Base-by-base conservation (phyloP, 139 green algal genomes). In the Marvania coccoides region DNA sequence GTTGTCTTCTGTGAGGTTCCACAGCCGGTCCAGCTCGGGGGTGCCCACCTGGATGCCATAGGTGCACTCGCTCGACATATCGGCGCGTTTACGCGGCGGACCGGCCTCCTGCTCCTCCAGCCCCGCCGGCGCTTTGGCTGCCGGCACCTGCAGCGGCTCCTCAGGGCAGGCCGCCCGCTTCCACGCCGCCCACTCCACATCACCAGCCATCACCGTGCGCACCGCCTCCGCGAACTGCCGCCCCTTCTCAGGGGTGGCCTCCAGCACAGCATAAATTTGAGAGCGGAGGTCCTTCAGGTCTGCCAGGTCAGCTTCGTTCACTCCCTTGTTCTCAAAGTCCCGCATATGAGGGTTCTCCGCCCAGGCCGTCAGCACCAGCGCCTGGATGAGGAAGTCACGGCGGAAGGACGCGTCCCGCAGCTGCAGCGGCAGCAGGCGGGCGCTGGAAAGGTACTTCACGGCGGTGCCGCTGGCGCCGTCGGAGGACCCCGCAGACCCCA, bases 401-500 rank as follows among this genome's bases (percentile, higher is more conserved):
- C 86, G 66, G 72, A 94, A 89, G 19, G 76, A 72, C 14, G 80
- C 77, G 65, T 95, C 89, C 15, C 69, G 38, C 56, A 91, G 74
- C 81, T 94, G 85, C 64, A 95, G 74, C 13, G 73, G 66, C 60
- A 91, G 81, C 61, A 95, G 81, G 65, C 82, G 76, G 54, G 65
- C 74, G 70, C 77, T 87, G 75, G 74, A 90, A 30, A 95, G 77
- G 73, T 93, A 95, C 47, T 89, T 88, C 29, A 82, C 77, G n/a
- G 33, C 51, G 19, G 46, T 46, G 39, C 74, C 61, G 28, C 33
- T 31, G 26, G 51, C 61, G 24, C 40, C 55, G 28, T n/a, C 42
- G 2, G 28, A 61, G 30, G 24, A 24, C 29, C 54, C 55, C 13
- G n/a, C 45, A 23, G n/a, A 12, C 51, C 37, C 61, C 61, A 28